Conservation (phyloP, 352 stramenopile genomes). For the Blastocystis sp. region DNA sequence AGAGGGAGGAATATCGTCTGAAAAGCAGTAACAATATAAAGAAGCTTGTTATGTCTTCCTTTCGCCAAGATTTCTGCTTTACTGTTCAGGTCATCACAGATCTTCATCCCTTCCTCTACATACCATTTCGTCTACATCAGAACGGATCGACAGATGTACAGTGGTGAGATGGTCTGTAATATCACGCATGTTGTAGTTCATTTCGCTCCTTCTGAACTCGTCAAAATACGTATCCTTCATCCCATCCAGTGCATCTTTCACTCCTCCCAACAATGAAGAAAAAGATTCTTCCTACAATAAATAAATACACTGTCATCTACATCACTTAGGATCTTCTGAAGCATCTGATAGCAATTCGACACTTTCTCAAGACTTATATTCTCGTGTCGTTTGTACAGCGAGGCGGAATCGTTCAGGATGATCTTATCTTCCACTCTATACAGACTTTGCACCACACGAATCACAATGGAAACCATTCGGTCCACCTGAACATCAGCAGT, state of each 20-base stretch:
- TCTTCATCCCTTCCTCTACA: conserved; percentile 27
- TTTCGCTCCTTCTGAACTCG: background rate
- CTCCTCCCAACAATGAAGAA: background rate
- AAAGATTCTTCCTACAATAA: background rate
- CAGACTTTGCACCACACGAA: background rate
- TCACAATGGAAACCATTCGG: background rate
- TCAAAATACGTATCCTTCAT: background rate
- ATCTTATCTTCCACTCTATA: background rate
- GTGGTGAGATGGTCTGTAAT: conserved; percentile 29
- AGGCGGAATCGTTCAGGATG: background rate
- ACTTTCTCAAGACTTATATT: background rate
- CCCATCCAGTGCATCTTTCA: background rate
- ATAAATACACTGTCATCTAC: background rate
- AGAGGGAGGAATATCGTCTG: conserved; percentile 50
- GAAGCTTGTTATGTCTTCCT: background rate
- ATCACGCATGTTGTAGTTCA: conserved; percentile 44
- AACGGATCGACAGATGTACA: background rate
- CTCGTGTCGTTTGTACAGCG: background rate
- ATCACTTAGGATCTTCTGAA: background rate
- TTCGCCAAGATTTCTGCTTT: background rate
- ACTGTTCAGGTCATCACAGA: background rate
- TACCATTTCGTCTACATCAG: conserved; percentile 5
- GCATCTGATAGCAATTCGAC: background rate
- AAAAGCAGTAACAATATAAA: conserved; percentile 58
- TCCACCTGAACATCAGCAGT: background rate